Base-by-base conservation (phyloP, 768 basidiomycete species). In the Suillus subluteus region DNA sequence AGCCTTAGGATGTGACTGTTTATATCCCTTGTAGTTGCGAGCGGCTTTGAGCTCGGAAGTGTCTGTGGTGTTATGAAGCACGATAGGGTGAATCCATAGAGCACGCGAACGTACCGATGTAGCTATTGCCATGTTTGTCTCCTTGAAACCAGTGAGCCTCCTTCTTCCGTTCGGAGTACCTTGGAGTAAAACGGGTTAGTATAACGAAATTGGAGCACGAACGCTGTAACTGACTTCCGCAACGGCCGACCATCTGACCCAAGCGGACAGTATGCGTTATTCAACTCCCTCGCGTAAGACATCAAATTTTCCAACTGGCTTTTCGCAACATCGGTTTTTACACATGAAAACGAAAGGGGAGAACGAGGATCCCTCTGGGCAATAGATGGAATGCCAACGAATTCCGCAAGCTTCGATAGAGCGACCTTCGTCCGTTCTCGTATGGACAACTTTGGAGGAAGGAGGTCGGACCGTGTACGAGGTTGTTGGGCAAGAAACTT, bases 331-430 rank as follows among this genome's bases (percentile, higher is more conserved):
- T 88, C 87, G 11, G 79, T 79, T 0, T 88, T 69, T 40, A 90
- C 81, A 69, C 87, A 87, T 13, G 85, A 90, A 71, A 93, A 93
- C 8, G 90, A 91, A 61, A 92, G 78, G 2, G 87, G 79, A 6
- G 86, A 91, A n/a, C 72, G 65, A 13, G 90, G 87, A 70, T 89
- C 82, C 35, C 86, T 83, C 13, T 78, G 73, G 12, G 81, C 79
- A 43, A 89, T 82, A 30, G 76, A 74, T 15, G 82, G 74, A 69
- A 86, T 81, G 21, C 75, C 78, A 18, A 78, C 79, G n/a, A 90
- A 76, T 38, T 86, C 82, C 12, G 87, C 82, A 43, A 92, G 80
- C 59, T 77, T 82, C 11, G 70, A 75, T 7, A 94, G 75, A 0
- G 91, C 91, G 4, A 70, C 70, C 58, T 76, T 73, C 84, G 91